These are phyloP conservation scores for Ceratobasidium sp. DNA, from an alignment of 1,284 basidiomycete genomes.

Conservation along the genomic window DNA sequence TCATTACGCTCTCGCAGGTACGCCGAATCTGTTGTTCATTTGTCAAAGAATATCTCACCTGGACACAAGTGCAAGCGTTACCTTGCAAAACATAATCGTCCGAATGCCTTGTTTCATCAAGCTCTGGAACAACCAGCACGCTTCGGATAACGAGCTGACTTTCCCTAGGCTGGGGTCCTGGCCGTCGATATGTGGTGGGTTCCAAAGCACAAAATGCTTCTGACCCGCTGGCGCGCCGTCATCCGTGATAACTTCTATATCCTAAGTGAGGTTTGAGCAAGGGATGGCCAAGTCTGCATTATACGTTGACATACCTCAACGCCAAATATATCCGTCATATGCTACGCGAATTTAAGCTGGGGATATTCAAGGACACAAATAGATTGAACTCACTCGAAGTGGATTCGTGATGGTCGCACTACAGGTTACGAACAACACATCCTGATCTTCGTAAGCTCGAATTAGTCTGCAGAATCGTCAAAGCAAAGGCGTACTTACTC, in stretches of 20 bases:
- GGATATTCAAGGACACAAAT: not conserved
- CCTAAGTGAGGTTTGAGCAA: slow-evolving; percentile 49
- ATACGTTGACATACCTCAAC: slow-evolving; percentile 58
- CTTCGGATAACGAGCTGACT: slow-evolving; percentile 73
- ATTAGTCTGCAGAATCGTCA: not conserved
- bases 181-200: slow-evolving; percentile 72
- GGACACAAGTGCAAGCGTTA: slow-evolving; percentile 50
- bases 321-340: slow-evolving; percentile 82
- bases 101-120: slow-evolving; percentile 84
- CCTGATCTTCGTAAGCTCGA: slow-evolving; percentile 60
- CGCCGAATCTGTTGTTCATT: slow-evolving; percentile 69
- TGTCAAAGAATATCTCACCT: not conserved
- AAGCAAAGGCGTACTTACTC: slow-evolving; percentile 62
- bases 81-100: slow-evolving; percentile 90
- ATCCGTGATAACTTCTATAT: slow-evolving; percentile 76
- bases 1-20: slow-evolving; percentile 87
- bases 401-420: slow-evolving; percentile 90
- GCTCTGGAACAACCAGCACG: slow-evolving; percentile 78
- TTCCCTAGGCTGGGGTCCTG: slow-evolving; percentile 67
- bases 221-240: slow-evolving; percentile 86
- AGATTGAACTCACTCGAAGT: slow-evolving; percentile 49
- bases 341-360: slow-evolving; percentile 51
- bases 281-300: not conserved
- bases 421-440: slow-evolving; percentile 81
- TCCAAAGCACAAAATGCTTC: slow-evolving; percentile 85